These are phyloP conservation scores for Clavispora asparagi DNA, from an alignment of 805 yeast genomes.

Conservation along the genomic window DNA sequence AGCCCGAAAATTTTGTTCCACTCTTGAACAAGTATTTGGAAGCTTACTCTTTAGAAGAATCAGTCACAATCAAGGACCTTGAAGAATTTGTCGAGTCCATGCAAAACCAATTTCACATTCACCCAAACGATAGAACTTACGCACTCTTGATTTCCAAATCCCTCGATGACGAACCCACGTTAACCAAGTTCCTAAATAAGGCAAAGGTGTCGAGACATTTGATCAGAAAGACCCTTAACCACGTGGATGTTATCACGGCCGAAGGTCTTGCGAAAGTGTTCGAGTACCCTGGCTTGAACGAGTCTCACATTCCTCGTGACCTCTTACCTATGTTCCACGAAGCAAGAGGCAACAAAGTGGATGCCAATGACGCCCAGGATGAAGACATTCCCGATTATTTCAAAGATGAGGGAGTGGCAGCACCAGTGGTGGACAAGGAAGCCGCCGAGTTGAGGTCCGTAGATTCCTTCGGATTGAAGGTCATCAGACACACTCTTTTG, in stretches of 20 bases:
- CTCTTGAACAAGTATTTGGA: conserved; percentile 65
- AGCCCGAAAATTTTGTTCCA: conserved; percentile 47
- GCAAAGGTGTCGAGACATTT: conserved; percentile 7
- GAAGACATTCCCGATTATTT: conserved; percentile 24
- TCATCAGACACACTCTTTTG: conserved; percentile 67
- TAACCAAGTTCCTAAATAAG: conserved; percentile 8
- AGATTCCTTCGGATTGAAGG: conserved; percentile 71
- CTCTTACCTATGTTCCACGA: conserved; percentile 26
- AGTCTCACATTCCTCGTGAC: conserved; percentile 31
- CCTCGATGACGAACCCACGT: conserved; percentile 9
- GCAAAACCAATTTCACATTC: conserved; percentile 13
- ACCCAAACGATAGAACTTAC: conserved; percentile 51
- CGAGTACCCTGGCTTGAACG: conserved; percentile 18
- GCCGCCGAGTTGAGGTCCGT: conserved; percentile 57
- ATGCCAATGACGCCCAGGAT: background rate
- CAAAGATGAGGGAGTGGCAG: conserved; percentile 20
- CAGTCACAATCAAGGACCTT: conserved; percentile 38
- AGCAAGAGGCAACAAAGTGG: conserved; percentile 7
- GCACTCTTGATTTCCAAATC: conserved; percentile 53
- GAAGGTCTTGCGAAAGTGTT: conserved; percentile 38
- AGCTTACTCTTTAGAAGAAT: conserved; percentile 34
- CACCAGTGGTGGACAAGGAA: conserved; percentile 48
- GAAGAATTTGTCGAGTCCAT: conserved; percentile 36
- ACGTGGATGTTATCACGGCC: conserved; percentile 50
- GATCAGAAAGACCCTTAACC: conserved; percentile 30